phyloP scores from a whole-genome alignment of 208 protist genomes.

The Trichomonas gallinae region DNA sequence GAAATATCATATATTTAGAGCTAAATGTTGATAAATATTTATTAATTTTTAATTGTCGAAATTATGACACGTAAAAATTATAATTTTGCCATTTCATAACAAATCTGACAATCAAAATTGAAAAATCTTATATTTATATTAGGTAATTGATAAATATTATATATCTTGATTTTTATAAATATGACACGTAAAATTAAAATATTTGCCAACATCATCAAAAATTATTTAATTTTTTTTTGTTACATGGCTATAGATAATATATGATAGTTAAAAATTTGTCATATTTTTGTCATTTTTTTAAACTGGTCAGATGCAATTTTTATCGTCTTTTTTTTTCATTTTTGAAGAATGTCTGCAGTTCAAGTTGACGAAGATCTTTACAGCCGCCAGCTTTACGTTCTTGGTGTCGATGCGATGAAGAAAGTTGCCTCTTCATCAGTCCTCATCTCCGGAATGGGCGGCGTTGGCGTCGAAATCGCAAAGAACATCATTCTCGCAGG shows the following conservation, averaged over 20 bases:
- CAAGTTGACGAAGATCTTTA: conserved; percentile 56
- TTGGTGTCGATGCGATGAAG: conserved; percentile 64
- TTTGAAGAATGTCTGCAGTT: background rate
- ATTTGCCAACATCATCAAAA: background rate
- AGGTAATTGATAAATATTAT: too few species aligned
- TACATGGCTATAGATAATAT: background rate
- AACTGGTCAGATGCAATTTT: background rate
- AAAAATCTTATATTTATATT: too few species aligned
- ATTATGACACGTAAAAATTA: too few species aligned
- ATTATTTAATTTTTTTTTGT: background rate
- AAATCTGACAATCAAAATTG: too few species aligned
- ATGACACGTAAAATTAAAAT: too few species aligned
- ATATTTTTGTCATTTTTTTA: background rate
- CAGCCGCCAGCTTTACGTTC: conserved; percentile 56
- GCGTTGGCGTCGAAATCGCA: conserved; percentile 71
- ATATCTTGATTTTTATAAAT: too few species aligned
- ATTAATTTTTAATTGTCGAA: too few species aligned
- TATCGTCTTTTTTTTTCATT: background rate
- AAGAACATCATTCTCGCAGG: conserved; percentile 72
- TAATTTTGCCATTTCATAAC: too few species aligned
- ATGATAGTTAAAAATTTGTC: background rate
- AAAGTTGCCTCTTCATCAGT: conserved; percentile 42
- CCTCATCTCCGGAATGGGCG: conserved; percentile 47
- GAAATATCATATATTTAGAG: too few species aligned
- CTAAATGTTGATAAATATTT: too few species aligned